phyloP scores from a whole-genome alignment of 78 protist genomes.

The Monosiga brevicollis region DNA sequence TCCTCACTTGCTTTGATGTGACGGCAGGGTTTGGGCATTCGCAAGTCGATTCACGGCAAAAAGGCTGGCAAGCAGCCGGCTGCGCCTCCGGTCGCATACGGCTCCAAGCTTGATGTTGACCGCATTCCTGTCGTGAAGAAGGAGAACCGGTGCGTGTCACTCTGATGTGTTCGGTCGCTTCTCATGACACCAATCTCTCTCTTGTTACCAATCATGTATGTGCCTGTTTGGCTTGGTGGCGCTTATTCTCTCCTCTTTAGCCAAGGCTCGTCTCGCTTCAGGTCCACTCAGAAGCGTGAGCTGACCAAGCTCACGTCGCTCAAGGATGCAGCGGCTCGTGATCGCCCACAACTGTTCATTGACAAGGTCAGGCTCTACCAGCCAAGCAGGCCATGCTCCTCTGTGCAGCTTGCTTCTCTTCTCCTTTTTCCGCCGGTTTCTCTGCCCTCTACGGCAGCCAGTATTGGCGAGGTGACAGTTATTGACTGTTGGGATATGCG shows the following conservation, averaged over 20 bases:
- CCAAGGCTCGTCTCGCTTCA: conserved; percentile 7
- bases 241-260: too few species aligned
- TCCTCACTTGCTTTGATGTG: too few species aligned
- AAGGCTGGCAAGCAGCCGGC: not conserved
- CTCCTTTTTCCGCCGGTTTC: not conserved
- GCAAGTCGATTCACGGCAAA: not conserved
- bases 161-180: too few species aligned
- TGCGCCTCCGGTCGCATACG: not conserved
- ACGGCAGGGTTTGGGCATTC: not conserved
- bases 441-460: not conserved
- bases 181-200: too few species aligned
- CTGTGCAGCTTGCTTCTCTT: not conserved
- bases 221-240: not conserved
- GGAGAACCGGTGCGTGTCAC: not conserved
- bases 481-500: not conserved
- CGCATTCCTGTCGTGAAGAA: not conserved
- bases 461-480: not conserved
- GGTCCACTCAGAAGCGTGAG: conserved; percentile 3
- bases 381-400: too few species aligned
- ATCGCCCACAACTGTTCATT: not conserved
- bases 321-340: not conserved
- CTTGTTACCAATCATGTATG: too few species aligned
- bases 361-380: too few species aligned
- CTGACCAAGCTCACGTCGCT: conserved; percentile 11
- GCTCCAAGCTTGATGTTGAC: not conserved